Evolutionary conservation across 345 rosid species (phyloP).

Genomic region (Boechera retrofracta): DNA sequence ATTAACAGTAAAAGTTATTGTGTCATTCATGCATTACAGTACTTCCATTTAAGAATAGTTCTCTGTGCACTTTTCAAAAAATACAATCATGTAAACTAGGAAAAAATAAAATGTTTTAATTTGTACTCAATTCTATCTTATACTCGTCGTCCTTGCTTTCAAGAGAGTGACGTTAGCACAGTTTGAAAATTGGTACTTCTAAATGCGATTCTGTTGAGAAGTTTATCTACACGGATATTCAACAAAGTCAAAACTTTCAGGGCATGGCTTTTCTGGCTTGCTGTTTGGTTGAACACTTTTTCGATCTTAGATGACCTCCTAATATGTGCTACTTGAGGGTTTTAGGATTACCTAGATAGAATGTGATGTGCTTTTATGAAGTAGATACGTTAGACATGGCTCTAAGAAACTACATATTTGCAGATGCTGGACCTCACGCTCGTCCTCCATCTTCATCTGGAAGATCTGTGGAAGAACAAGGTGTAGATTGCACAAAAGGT

Average conservation of each 20-base stretch:
- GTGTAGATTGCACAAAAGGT: slow-evolving; percentile 56
- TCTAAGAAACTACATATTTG: slow-evolving; percentile 38
- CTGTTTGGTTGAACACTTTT: slow-evolving; percentile 23
- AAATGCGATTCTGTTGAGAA: slow-evolving; percentile 18
- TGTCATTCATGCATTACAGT: slow-evolving; percentile 29
- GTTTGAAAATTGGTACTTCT: slow-evolving; percentile 19
- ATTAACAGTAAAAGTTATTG: slow-evolving; percentile 6
- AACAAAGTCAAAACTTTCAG: slow-evolving; percentile 14
- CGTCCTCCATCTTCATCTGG: slow-evolving; percentile 67
- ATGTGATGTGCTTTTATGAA: slow-evolving; percentile 15
- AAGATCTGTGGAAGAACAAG: slow-evolving; percentile 52
- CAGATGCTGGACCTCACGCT: slow-evolving; percentile 61
- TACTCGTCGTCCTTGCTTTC: slow-evolving; percentile 8
- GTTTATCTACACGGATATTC: slow-evolving; percentile 11
- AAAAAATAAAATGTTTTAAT: neutral
- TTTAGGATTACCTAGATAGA: slow-evolving; percentile 29
- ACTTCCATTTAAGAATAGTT: slow-evolving; percentile 14
- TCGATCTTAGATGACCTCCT: slow-evolving; percentile 8
- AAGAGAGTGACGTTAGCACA: slow-evolving; percentile 8
- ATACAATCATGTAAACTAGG: neutral
- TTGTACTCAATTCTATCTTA: slow-evolving; percentile 10
- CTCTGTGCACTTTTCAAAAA: neutral
- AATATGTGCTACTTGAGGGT: slow-evolving; percentile 28
- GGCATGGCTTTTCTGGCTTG: slow-evolving; percentile 20
- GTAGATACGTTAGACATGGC: slow-evolving; percentile 26